Base-by-base conservation (phyloP, 768 basidiomycete genomes). In the Coprinopsis cinerea region DNA sequence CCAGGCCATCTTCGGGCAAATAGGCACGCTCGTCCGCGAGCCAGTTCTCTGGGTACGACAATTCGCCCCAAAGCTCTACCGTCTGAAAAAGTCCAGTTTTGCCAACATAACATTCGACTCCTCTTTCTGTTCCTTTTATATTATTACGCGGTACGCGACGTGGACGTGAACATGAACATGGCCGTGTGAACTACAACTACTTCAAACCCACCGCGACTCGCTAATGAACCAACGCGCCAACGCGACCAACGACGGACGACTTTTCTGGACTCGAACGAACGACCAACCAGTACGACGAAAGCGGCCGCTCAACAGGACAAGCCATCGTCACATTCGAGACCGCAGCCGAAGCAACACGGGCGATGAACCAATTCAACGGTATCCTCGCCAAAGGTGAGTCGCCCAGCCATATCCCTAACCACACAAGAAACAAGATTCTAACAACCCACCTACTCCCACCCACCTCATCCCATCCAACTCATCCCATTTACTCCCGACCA, bases 21-120 rank as follows among this genome's bases (percentile, higher is more conserved):
- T 90, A 68, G 92, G 92, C 74, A 90, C 88, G 72, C 82, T 95
- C 68, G 78, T 90, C 63, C 84, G 90, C 69, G 90, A 92, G 77
- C 92, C 92, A 72, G 71, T 82, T 67, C 92, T 95, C 69, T 90
- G 88, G 86, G 92, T 95, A 92, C 85, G 92, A 77, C 76, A 68
- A 72, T n/a, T n/a, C n/a, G 75, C 78, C 78, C 71, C 74, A 70
- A 65, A 75, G 68, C 75, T 78, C 76, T 78, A 77, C 81, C 66
- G 82, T 71, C 55, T 61, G 57, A 60, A 55, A 66, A 62, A 65
- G 60, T 76, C 64, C 77, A 74, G 76, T 34, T 51, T 51, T 69
- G 73, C 69, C 72, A 72, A 76, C 70, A 45, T 58, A 45, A 56
- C 61, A n/a, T 59, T 68, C 71, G 69, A 73, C 71, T 62, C 57